These are phyloP conservation scores for Polyporus tsugae DNA, from an alignment of 1,284 basidiomycete genomes.

Conservation along the genomic window DNA sequence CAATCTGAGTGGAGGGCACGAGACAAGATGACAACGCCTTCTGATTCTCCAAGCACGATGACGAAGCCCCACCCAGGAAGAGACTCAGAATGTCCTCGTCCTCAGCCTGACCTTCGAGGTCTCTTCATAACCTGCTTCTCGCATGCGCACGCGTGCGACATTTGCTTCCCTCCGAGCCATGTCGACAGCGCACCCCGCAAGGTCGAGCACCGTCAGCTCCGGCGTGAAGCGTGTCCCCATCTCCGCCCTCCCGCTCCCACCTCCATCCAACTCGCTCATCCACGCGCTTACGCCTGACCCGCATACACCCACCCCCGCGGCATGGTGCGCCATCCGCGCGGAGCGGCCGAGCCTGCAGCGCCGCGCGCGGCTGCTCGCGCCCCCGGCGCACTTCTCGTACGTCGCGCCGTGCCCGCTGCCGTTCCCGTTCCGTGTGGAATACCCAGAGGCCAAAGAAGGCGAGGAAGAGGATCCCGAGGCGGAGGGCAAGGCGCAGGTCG, in stretches of 20 bases:
- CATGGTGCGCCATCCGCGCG: constrained; percentile 59
- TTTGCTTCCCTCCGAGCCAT: constrained; percentile 20
- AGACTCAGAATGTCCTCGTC: constrained; percentile 4
- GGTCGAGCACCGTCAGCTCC: background rate
- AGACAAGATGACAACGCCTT: constrained; percentile 14
- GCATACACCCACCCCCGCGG: constrained; percentile 57
- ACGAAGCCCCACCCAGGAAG: constrained; percentile 10
- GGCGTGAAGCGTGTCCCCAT: constrained; percentile 48
- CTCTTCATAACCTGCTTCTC: constrained; percentile 1
- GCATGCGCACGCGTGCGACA: constrained; percentile 22
- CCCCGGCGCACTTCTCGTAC: constrained; percentile 81
- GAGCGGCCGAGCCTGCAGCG: constrained; percentile 77
- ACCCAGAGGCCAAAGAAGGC: constrained; percentile 55
- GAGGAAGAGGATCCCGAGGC: constrained; percentile 55
- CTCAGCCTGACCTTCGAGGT: constrained; percentile 10
- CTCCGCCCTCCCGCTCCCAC: constrained; percentile 72
- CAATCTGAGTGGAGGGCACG: constrained; percentile 14
- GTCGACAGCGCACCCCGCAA: constrained; percentile 6
- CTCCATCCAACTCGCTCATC: constrained; percentile 64
- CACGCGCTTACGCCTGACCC: constrained; percentile 78
- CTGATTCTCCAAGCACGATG: constrained; percentile 15
- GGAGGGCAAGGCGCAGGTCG: constrained; percentile 54
- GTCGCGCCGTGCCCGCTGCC: constrained; percentile 84
- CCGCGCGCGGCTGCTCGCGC: constrained; percentile 66
- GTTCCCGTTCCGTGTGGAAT: constrained; percentile 86